phyloP scores from a whole-genome alignment of 768 basidiomycete genomes.

The Leccinum disarticulatum region DNA sequence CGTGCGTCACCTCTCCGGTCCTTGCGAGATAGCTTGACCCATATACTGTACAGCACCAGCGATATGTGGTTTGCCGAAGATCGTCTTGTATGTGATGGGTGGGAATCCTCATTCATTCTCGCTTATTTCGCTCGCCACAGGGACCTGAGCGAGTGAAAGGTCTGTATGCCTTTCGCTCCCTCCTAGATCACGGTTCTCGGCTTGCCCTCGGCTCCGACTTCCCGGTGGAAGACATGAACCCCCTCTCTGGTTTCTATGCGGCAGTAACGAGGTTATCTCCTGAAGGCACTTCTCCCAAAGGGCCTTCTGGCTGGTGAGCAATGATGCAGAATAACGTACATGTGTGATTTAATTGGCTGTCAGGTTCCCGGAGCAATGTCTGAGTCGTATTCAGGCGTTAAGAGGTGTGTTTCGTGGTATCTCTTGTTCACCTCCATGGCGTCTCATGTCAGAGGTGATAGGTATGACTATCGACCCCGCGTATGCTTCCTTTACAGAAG shows the following conservation, averaged over 20 bases:
- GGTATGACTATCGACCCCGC: conserved; percentile 89
- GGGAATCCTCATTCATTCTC: neutral
- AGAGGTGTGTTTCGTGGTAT: conserved; percentile 45
- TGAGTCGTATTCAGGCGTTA: conserved; percentile 76
- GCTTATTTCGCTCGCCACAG: conserved; percentile 33
- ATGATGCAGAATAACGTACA: neutral
- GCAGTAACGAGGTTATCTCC: conserved; percentile 74
- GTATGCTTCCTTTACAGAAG: conserved; percentile 81
- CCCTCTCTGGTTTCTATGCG: conserved; percentile 84
- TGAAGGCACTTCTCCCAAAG: conserved; percentile 77
- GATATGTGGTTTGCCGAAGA: conserved; percentile 92
- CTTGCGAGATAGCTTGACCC: neutral
- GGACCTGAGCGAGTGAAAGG: conserved; percentile 82
- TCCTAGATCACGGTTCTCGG: conserved; percentile 60
- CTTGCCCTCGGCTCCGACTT: conserved; percentile 87
- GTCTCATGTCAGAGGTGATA: conserved; percentile 26
- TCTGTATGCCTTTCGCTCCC: conserved; percentile 83
- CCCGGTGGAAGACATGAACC: conserved; percentile 86
- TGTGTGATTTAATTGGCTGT: neutral
- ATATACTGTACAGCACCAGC: conserved; percentile 49
- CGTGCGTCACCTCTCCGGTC: conserved; percentile 41
- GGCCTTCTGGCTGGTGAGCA: conserved; percentile 76
- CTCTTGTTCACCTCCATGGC: neutral
- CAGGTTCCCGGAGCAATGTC: conserved; percentile 82
- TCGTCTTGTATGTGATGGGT: conserved; percentile 55